These are phyloP conservation scores for Aureobasidium pullulans DNA, from an alignment of 2,329 filamentous ascomycete genomes.

Conservation along the genomic window DNA sequence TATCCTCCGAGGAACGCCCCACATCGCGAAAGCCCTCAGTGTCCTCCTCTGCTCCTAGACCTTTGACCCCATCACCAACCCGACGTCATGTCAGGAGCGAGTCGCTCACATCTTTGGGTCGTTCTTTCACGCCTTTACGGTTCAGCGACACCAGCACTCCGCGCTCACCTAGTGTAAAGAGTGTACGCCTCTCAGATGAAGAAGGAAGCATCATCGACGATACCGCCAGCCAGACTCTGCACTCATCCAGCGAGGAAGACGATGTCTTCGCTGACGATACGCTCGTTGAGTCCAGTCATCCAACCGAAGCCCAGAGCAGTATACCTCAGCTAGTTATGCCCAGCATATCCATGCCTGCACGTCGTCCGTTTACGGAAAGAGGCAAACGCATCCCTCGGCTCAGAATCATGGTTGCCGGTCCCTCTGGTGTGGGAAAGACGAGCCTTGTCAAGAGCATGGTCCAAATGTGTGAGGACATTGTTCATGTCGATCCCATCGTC, in stretches of 20 bases:
- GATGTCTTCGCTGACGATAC: slow-evolving; percentile 42
- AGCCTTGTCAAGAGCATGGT: slow-evolving; percentile 83
- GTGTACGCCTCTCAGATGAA: slow-evolving; percentile 52
- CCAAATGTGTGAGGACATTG: slow-evolving; percentile 81
- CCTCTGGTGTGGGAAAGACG: slow-evolving; percentile 76
- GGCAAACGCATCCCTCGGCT: slow-evolving; percentile 78
- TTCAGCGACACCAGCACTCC: slow-evolving; percentile 50
- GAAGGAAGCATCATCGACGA: slow-evolving; percentile 48
- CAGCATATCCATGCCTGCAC: slow-evolving; percentile 81
- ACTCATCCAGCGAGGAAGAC: slow-evolving; percentile 47
- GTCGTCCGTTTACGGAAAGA: slow-evolving; percentile 80
- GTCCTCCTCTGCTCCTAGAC: slow-evolving; percentile 21
- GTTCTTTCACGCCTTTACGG: slow-evolving; percentile 41
- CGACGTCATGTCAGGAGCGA: slow-evolving; percentile 22
- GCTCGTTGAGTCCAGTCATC: slow-evolving; percentile 20
- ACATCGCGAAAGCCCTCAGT: slow-evolving; percentile 16
- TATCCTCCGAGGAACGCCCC: slow-evolving; percentile 23
- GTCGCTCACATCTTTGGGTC: slow-evolving; percentile 25
- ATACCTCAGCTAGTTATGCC: slow-evolving; percentile 92
- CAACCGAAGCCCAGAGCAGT: slow-evolving; percentile 25
- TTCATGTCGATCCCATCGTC: slow-evolving; percentile 67
- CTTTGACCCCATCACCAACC: slow-evolving; percentile 21
- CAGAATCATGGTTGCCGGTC: slow-evolving; percentile 81
- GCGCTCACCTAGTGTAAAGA: slow-evolving; percentile 52
- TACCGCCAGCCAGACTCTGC: slow-evolving; percentile 46